These are phyloP conservation scores for Bryoerythrophyllum caledonicum DNA, from an alignment of 225 moss, liverwort and hornwort species.

Conservation along the genomic window DNA sequence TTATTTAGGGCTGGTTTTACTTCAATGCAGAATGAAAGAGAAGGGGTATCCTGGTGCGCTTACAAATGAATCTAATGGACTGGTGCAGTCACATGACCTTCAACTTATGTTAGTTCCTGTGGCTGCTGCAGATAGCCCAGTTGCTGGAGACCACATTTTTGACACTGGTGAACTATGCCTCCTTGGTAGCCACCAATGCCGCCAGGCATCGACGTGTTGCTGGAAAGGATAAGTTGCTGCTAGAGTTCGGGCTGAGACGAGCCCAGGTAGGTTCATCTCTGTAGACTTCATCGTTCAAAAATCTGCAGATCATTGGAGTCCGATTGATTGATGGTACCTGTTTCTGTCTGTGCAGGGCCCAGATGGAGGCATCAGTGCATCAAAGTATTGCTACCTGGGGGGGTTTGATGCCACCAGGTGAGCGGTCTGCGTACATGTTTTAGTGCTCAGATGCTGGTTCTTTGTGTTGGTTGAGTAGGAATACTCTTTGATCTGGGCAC, in stretches of 20 bases:
- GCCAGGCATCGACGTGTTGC: slow-evolving; percentile 78
- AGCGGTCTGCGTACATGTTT: not conserved
- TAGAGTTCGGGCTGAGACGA: slow-evolving; percentile 79
- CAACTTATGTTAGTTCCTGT: not conserved
- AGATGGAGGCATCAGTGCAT: slow-evolving; percentile 94
- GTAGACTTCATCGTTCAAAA: not conserved
- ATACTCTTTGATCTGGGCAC: not conserved
- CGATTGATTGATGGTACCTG: not conserved
- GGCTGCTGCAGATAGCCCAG: slow-evolving; percentile 57
- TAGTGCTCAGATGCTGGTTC: not conserved
- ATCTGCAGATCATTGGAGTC: not conserved
- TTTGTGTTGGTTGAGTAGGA: not conserved
- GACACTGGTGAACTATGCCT: slow-evolving; percentile 83
- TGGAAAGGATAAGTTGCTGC: slow-evolving; percentile 65
- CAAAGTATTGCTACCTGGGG: slow-evolving; percentile 90
- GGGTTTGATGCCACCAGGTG: slow-evolving; percentile 90
- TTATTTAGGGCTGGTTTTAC: too few relatives aligned
- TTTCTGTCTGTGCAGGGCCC: slow-evolving; percentile 66
- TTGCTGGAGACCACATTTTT: slow-evolving; percentile 85
- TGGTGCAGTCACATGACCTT: slow-evolving; percentile 10
- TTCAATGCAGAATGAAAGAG: too few relatives aligned
- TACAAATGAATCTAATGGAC: too few relatives aligned
- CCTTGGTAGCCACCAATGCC: slow-evolving; percentile 81
- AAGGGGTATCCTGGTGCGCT: too few relatives aligned
- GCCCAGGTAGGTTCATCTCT: slow-evolving; percentile 59